Evolutionary conservation across 768 basidiomycete genomes (phyloP).

Genomic region (Rhodosporidiobolus sp.): DNA sequence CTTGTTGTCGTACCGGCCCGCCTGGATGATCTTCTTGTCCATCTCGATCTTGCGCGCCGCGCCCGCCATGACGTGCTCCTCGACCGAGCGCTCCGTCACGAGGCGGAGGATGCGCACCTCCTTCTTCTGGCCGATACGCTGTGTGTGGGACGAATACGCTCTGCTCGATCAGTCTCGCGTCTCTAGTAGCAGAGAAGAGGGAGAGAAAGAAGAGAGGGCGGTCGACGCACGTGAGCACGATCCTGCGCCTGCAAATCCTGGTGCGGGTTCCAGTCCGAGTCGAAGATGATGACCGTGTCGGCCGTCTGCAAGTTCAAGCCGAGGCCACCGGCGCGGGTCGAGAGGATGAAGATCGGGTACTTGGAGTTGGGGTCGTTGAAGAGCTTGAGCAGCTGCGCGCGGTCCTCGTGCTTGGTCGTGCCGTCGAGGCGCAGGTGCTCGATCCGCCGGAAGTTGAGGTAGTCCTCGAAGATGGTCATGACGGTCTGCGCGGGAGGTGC

Average conservation of each 20-base stretch:
- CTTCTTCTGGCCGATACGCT: conserved; percentile 99
- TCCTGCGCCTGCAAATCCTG: conserved; percentile 99
- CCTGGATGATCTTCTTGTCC: conserved; percentile 88
- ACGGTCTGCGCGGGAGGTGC: conserved; percentile 72
- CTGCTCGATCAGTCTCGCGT: too few relatives aligned
- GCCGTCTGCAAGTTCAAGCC: conserved; percentile 86
- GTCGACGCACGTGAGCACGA: conserved; percentile 53
- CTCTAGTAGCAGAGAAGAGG: neutral
- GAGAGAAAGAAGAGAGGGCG: neutral
- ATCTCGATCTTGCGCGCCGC: conserved; percentile 96
- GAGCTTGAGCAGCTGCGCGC: conserved; percentile 76
- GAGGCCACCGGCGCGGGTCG: conserved; percentile 74
- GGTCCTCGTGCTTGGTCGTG: conserved; percentile 68
- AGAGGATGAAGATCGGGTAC: conserved; percentile 69
- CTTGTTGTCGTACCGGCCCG: conserved; percentile 98
- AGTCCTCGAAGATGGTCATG: conserved; percentile 89
- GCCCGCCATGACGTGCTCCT: conserved; percentile 80
- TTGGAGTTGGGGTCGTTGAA: conserved; percentile 73
- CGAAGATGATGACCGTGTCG: conserved; percentile 47
- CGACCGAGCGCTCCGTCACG: conserved; percentile 96
- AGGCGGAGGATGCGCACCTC: conserved; percentile 93
- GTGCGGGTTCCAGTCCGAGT: conserved; percentile 80
- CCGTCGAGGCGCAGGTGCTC: conserved; percentile 93
- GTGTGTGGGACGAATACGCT: conserved; percentile 50
- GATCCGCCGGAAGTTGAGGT: conserved; percentile 64